Evolutionary conservation across 192 early-diverging fungal genomes (phyloP).

Genomic region (Nowakowskiella sp.): DNA sequence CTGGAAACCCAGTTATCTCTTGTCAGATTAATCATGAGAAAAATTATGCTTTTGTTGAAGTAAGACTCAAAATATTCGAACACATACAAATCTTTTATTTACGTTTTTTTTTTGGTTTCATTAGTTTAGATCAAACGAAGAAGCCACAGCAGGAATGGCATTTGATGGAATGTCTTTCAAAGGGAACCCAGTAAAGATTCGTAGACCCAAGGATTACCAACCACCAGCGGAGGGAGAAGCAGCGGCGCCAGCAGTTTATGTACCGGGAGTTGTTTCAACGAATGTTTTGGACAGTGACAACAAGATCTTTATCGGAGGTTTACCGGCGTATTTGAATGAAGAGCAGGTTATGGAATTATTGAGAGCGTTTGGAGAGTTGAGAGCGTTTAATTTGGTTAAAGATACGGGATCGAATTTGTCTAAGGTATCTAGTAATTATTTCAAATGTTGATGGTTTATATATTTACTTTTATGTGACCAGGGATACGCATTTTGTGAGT

Average conservation of each 20-base stretch:
- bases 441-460: not conserved
- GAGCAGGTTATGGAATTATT: slow-evolving; percentile 92
- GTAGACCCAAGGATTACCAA: slow-evolving; percentile 89
- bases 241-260: slow-evolving; percentile 48
- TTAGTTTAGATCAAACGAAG: slow-evolving; percentile 78
- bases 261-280: slow-evolving; percentile 77
- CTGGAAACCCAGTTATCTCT: slow-evolving; percentile 63
- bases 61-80: too few species aligned
- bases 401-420: slow-evolving; percentile 66
- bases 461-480: slow-evolving; percentile 18
- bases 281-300: slow-evolving; percentile 84
- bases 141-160: slow-evolving; percentile 84
- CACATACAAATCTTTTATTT: not conserved
- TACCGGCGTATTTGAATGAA: slow-evolving; percentile 81
- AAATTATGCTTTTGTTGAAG: slow-evolving; percentile 93
- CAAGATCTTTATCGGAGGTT: slow-evolving; percentile 90
- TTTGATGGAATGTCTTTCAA: slow-evolving; percentile 88
- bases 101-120: not conserved
- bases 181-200: slow-evolving; percentile 75
- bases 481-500: slow-evolving; percentile 98
- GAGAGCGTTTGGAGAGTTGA: slow-evolving; percentile 86
- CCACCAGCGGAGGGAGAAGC: slow-evolving; percentile 37
- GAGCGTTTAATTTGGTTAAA: slow-evolving; percentile 88
- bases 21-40: slow-evolving; percentile 91
- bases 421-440: slow-evolving; percentile 41